Evolutionary conservation across 2,329 filamentous ascomycete species (phyloP), one percentile per base, ranked within the genome.

Genomic region (Beauveria bassiana): DNA sequence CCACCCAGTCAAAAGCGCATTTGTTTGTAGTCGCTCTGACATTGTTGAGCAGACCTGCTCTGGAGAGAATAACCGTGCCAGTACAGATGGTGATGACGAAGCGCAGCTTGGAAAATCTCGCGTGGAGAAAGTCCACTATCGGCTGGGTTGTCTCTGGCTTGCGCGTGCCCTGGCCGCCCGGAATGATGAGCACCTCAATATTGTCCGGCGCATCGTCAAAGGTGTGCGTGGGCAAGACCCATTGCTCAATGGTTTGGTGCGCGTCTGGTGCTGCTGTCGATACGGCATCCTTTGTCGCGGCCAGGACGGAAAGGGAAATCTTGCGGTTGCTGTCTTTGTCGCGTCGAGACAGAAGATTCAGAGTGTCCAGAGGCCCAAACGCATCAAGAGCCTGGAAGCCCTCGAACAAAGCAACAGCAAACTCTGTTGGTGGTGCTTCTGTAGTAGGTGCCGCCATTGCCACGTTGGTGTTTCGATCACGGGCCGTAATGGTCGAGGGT

Each of bases 161-260:
- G 0, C 73, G 59, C 0, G 86, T 86, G 7, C 87, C 86, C 0
- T 86, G 86, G 9, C 90, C 71, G 12, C 90, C 69, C 16, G 90
- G 74, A 4, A 88, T 82, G 9, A 74, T 74, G 1, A 79, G 79
- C 42, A 43, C 42, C 18, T 43, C 42, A 8, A 43, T 18, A 2
- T 78, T 75, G 4, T 72, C 72, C 1, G 79, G 81, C 2, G 78
- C 75, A 3, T 74, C 70, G 51, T 70, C 74, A 66, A 84, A 85
- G 0, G 84, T 87, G 67, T 76, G 73, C 5, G 77, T 79, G 14
- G 78, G 74, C 42, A 43, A 10, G 7, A 43, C 42, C 42, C 9
- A n/a, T 43, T 43, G 42, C 42, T 43, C 42, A 3, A 20, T 43
- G 1, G 42, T 43, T 5, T 43, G 42, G 18, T 43, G 42, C 42